Percentiles rank a stretch among this genome's conserved stretches.
phyloP scores from a whole-genome alignment of 2,329 filamentous ascomycete genomes.

The Leptographium wingfieldii region DNA sequence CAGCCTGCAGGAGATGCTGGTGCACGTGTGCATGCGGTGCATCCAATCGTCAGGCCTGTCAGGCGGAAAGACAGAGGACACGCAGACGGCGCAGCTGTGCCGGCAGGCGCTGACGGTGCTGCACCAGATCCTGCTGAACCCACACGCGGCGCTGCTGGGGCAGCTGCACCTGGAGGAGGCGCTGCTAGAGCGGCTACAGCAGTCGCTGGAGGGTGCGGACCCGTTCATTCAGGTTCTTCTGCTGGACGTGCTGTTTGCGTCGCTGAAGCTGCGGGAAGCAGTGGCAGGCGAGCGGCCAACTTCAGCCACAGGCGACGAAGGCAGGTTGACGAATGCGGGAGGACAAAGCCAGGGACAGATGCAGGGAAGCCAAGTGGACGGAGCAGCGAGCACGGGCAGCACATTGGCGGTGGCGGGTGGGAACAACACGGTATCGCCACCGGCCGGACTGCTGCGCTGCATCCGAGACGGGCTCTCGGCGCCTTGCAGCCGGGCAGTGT shows the following conservation, averaged over 20 bases:
- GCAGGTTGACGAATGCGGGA: too few species aligned
- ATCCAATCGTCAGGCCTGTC: slow-evolving; percentile 27
- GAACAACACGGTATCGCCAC: slow-evolving; percentile 30
- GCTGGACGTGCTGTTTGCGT: slow-evolving; percentile 63
- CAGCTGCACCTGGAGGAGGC: slow-evolving; percentile 56
- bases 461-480: slow-evolving; percentile 72
- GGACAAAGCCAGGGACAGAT: too few species aligned
- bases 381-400: neutral
- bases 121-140: slow-evolving; percentile 54
- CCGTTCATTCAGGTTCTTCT: slow-evolving; percentile 64
- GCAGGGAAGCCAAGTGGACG: too few species aligned
- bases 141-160: slow-evolving; percentile 45
- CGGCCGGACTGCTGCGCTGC: slow-evolving; percentile 65
- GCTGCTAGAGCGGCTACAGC: slow-evolving; percentile 55
- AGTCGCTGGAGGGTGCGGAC: slow-evolving; percentile 48
- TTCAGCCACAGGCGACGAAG: slow-evolving; percentile 20
- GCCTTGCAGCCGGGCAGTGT: slow-evolving; percentile 55
- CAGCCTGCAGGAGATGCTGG: slow-evolving; percentile 54
- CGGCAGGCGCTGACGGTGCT: slow-evolving; percentile 57
- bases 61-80: slow-evolving; percentile 21
- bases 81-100: slow-evolving; percentile 54
- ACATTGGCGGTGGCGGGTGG: slow-evolving; percentile 15
- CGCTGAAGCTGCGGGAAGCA: slow-evolving; percentile 52
- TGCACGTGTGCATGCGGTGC: slow-evolving; percentile 52
- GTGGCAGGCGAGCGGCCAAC: slow-evolving; percentile 25